Conservation (phyloP, 169 alveolate genomes). For the Perkinsus olseni region DNA sequence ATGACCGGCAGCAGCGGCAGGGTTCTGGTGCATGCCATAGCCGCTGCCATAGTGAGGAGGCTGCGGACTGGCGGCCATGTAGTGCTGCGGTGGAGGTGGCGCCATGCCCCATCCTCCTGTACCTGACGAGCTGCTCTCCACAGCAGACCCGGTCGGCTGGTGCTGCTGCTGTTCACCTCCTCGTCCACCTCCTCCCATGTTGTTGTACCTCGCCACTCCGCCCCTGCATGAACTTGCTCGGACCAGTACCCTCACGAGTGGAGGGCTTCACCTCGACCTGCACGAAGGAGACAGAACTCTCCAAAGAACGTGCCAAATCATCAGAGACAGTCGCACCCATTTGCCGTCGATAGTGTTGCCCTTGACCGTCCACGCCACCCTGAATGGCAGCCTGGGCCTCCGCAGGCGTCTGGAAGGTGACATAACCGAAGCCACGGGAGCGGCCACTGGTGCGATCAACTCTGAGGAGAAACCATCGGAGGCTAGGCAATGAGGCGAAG, state of each 20-base stretch:
- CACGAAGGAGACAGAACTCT: neutral
- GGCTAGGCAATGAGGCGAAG: too few species aligned
- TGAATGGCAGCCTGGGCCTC: neutral
- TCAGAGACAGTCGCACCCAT: neutral
- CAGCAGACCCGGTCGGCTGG: neutral
- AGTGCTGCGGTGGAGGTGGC: neutral
- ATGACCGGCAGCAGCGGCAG: neutral
- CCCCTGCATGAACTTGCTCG: neutral
- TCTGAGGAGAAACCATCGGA: neutral
- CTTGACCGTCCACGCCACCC: neutral
- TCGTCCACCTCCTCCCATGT: neutral
- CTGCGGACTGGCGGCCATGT: neutral
- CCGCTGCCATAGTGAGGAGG: neutral
- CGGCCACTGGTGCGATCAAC: conserved; percentile 48
- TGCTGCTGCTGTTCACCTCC: neutral
- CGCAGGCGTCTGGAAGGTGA: conserved; percentile 33
- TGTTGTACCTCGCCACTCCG: neutral
- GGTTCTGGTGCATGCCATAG: neutral
- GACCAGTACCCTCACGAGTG: neutral
- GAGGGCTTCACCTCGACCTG: neutral
- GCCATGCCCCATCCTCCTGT: neutral
- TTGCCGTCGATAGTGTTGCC: neutral
- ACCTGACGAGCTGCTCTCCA: neutral
- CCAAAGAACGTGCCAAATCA: neutral
- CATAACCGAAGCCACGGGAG: conserved; percentile 74